These are phyloP conservation scores for Omphalea diandra DNA, from an alignment of 441 rosid species.

Conservation along the genomic window DNA sequence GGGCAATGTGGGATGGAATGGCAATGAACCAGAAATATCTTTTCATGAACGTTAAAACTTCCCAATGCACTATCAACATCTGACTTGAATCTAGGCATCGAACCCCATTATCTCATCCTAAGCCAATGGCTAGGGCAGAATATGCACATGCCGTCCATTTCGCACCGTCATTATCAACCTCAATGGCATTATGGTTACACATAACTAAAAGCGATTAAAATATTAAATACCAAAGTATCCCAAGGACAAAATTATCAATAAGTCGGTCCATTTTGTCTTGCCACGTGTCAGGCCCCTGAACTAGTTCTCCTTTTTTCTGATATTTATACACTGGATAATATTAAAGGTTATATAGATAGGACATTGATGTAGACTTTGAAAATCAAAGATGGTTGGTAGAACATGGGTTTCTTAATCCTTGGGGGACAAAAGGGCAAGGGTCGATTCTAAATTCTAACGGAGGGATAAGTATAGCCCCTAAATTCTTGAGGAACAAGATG, in stretches of 20 bases:
- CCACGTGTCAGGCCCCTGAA: constrained; percentile 36
- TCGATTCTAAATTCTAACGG: constrained; percentile 18
- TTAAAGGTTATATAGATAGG: constrained; percentile 22
- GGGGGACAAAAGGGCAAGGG: constrained; percentile 30
- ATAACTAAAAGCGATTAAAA: neutral
- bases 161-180: neutral
- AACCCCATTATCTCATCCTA: neutral
- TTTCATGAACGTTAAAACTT: too few species aligned
- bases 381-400: constrained; percentile 19
- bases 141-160: neutral
- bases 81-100: neutral
- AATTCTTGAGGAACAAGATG: neutral
- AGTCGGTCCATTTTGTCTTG: neutral
- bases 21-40: neutral
- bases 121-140: neutral
- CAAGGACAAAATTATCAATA: neutral
- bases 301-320: neutral
- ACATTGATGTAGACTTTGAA: constrained; percentile 27
- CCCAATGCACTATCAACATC: neutral
- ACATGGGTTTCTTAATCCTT: constrained; percentile 37
- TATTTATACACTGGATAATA: neutral
- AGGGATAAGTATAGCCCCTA: neutral
- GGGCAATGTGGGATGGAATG: neutral
- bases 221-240: neutral
- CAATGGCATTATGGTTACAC: neutral